Conservation (phyloP, 192 early-diverging fungal genomes). For the Coemansia sp. region DNA sequence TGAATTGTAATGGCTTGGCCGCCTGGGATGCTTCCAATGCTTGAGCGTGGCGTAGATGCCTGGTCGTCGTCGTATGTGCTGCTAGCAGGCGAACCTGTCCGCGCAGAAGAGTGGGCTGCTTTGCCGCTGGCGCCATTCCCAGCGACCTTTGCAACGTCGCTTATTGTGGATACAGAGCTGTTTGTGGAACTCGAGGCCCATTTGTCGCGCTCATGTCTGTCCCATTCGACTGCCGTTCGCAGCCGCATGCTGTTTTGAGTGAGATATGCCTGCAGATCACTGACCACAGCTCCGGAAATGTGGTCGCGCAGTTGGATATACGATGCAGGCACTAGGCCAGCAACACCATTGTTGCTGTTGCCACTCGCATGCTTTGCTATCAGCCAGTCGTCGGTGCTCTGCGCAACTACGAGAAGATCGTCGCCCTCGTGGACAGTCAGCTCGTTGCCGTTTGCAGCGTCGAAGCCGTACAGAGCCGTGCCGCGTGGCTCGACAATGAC, state of each 20-base stretch:
- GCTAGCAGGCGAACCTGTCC: conserved; percentile 16
- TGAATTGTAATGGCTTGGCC: conserved; percentile 9
- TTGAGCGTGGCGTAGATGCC: conserved; percentile 33
- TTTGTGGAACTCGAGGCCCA: conserved; percentile 29
- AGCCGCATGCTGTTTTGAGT: conserved; percentile 41
- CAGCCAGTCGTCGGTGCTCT: conserved; percentile 79
- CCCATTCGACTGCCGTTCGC: conserved; percentile 60
- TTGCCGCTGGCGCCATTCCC: conserved; percentile 4
- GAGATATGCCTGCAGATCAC: conserved; percentile 65
- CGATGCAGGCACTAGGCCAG: conserved; percentile 75
- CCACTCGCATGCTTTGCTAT: conserved; percentile 71
- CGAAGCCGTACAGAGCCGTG: conserved; percentile 74
- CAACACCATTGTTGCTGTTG: conserved; percentile 51
- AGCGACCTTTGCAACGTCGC: conserved; percentile 20
- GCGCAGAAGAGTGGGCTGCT: background rate
- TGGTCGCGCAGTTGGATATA: conserved; percentile 77
- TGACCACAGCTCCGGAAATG: conserved; percentile 64
- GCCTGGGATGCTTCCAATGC: conserved; percentile 20
- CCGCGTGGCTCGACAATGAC: conserved; percentile 59
- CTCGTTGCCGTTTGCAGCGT: conserved; percentile 73
- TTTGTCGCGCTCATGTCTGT: conserved; percentile 59
- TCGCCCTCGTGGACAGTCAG: conserved; percentile 70
- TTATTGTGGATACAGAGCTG: conserved; percentile 37
- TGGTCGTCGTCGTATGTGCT: conserved; percentile 37
- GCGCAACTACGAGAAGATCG: conserved; percentile 74